Conservation (phyloP, 345 rosid species). For the Citrus australasica region DNA sequence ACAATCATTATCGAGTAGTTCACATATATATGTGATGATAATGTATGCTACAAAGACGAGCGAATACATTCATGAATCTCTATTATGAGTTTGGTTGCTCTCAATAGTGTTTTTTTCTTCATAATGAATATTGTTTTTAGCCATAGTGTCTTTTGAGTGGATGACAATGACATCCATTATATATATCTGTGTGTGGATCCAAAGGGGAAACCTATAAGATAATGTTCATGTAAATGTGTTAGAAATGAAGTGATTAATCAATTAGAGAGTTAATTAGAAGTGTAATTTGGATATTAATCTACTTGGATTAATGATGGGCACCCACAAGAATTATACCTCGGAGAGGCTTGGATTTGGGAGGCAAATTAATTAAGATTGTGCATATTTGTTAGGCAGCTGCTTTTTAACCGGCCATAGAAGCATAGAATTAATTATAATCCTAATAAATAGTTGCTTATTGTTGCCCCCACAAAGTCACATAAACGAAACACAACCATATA, state of each 20-base stretch:
- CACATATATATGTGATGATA: background rate
- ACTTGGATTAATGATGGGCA: conserved; percentile 5
- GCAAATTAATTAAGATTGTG: conserved; percentile 13
- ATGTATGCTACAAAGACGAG: background rate
- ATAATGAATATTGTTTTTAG: background rate
- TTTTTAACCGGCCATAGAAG: conserved; percentile 6
- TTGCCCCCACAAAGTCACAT: conserved; percentile 16
- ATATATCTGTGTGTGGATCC: background rate
- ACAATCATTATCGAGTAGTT: background rate
- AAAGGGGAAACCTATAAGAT: background rate
- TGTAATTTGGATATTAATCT: background rate
- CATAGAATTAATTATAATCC: background rate
- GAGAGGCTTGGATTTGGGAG: conserved; percentile 21
- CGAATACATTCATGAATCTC: conserved; percentile 8
- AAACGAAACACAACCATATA: background rate
- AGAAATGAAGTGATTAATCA: background rate
- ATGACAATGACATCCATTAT: conserved; percentile 13
- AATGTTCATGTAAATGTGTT: background rate
- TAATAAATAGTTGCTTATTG: background rate
- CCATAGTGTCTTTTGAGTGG: conserved; percentile 11
- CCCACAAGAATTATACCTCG: conserved; percentile 28
- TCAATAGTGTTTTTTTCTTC: background rate
- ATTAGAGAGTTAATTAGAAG: too few species aligned
- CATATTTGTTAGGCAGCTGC: conserved; percentile 20
- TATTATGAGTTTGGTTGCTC: conserved; percentile 2